These are phyloP conservation scores for Fusarium ramigenum DNA, from an alignment of 2,329 filamentous ascomycete genomes.

Conservation along the genomic window DNA sequence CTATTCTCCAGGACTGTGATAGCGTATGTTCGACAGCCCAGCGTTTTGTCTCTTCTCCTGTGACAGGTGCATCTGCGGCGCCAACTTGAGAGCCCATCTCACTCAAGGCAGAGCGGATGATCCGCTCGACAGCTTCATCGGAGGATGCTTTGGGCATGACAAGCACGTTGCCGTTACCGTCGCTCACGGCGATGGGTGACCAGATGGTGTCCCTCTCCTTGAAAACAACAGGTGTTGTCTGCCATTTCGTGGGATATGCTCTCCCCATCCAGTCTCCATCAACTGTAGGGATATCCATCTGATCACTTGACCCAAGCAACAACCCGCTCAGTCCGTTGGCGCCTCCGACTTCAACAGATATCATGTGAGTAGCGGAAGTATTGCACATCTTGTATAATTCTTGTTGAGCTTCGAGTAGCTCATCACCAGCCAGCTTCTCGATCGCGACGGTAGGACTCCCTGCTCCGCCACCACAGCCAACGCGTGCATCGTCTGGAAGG, in stretches of 20 bases:
- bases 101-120: slow-evolving; percentile 60
- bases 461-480: slow-evolving; percentile 66
- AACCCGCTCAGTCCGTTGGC: slow-evolving; percentile 69
- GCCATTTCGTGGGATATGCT: slow-evolving; percentile 64
- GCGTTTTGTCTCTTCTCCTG: slow-evolving; percentile 58
- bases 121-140: slow-evolving; percentile 58
- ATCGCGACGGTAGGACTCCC: slow-evolving; percentile 69
- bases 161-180: slow-evolving; percentile 62
- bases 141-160: slow-evolving; percentile 59
- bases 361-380: slow-evolving; percentile 62
- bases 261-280: slow-evolving; percentile 68
- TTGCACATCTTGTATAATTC: slow-evolving; percentile 64
- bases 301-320: slow-evolving; percentile 62
- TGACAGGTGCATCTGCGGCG: slow-evolving; percentile 59
- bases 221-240: slow-evolving; percentile 63
- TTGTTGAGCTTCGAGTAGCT: slow-evolving; percentile 60
- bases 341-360: slow-evolving; percentile 73
- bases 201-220: slow-evolving; percentile 57
- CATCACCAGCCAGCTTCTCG: slow-evolving; percentile 67
- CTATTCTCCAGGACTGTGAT: slow-evolving; percentile 67
- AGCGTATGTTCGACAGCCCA: slow-evolving; percentile 63
- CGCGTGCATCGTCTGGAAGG: slow-evolving; percentile 58
- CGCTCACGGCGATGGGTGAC: slow-evolving; percentile 58
- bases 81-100: slow-evolving; percentile 65
- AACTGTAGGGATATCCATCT: slow-evolving; percentile 61